Conservation (phyloP, 2,329 filamentous ascomycete species). For the Metarhizium robertsii region DNA sequence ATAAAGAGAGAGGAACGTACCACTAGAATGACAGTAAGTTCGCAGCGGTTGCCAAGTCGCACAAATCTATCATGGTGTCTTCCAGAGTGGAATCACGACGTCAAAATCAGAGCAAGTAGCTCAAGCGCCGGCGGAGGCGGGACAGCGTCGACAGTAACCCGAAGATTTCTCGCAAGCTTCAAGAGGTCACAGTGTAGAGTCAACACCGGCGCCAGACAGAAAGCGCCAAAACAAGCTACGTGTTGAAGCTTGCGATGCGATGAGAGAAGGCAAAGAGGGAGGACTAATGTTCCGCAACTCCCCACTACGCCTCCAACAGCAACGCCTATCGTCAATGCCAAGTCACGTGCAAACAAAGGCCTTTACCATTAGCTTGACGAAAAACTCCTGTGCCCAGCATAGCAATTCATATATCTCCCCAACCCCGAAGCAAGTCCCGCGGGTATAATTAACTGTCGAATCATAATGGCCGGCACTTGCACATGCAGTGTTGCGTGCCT, state of each 20-base stretch:
- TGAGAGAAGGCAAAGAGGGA: slow-evolving; percentile 9
- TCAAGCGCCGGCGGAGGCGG: not conserved
- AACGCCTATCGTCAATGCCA: not conserved
- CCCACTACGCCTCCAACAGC: slow-evolving; percentile 5
- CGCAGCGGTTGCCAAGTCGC: slow-evolving; percentile 20
- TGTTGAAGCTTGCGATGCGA: slow-evolving; percentile 18
- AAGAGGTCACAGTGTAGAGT: not conserved
- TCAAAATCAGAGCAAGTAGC: slow-evolving; percentile 8
- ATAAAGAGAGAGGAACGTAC: slow-evolving; percentile 19
- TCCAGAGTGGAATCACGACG: slow-evolving; percentile 14
- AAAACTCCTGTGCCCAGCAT: too few species aligned
- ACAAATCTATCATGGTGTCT: slow-evolving; percentile 34
- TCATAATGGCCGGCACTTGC: too few species aligned
- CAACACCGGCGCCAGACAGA: slow-evolving; percentile 9
- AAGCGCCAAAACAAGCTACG: slow-evolving; percentile 16
- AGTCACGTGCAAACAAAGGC: not conserved
- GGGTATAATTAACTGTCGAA: too few species aligned
- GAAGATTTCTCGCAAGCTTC: not conserved
- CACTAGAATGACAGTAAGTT: slow-evolving; percentile 29
- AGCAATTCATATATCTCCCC: too few species aligned
- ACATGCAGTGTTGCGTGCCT: too few species aligned
- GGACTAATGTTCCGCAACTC: slow-evolving; percentile 15
- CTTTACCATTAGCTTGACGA: too few species aligned
- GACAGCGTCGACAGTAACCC: not conserved
- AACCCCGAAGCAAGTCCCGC: too few species aligned